Evolutionary conservation across 805 yeast species (phyloP), one percentile per base, ranked within the genome.

Genomic region (Teunomyces cretensis): DNA sequence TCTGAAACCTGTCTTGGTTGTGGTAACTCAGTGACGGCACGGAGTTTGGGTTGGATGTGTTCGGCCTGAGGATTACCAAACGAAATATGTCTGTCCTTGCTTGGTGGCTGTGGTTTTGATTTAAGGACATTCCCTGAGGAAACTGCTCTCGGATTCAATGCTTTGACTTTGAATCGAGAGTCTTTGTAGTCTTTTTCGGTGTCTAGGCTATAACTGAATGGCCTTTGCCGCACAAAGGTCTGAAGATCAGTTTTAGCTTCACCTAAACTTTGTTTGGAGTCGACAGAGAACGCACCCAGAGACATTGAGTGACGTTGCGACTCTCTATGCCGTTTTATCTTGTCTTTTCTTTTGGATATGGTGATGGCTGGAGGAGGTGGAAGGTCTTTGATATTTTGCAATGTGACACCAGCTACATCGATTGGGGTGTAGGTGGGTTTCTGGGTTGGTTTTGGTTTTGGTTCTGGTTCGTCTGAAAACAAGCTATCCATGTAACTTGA

Each of bases 141-240:
- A 2, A 9, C 38, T 4, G 38, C 15, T 22, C 38, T 12, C 6
- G 38, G 22, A 14, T 32, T 39, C 6, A 30, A 14, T 12, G 24
- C 30, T 7, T 17, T 30, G 14, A 39, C 35, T 14, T 39, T 39
- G 33, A 39, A 39, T 44, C 45, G 43, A 27, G 53, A 43, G 33
- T 39, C 40, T 4, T 44, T 42, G 43, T 66, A 66, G 32, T 64
- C 57, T 27, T 46, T 51, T 4, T 56, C 54, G 7, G 49, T 33
- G 41, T 65, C 71, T 16, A 66, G 51, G 44, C 63, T 55, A 38
- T 44, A 56, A 41, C 61, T 60, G 45, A 55, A 60, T 2, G 68
- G 68, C 28, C 61, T 46, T 47, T 62, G 64, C 38, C 61, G 48
- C 2, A 62, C 61, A 27, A 46, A 33, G 13, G 17, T 16, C 9